Evolutionary conservation across 192 early-diverging fungal species (phyloP).

Genomic region (Podila epicladia): DNA sequence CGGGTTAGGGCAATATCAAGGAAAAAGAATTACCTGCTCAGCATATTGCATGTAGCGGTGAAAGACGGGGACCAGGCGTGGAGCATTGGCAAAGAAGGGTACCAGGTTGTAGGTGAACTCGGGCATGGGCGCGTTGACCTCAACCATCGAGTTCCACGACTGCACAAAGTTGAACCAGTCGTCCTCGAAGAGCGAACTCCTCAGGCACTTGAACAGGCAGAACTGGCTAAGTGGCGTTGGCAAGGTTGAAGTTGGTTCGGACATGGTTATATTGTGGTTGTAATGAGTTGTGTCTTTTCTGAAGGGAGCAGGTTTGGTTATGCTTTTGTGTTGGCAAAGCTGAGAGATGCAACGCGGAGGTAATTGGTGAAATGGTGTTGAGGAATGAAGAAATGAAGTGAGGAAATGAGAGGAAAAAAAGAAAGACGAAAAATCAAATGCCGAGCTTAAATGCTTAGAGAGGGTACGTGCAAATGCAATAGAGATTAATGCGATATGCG

Average conservation of each 20-base stretch:
- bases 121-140: constrained; percentile 43
- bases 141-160: constrained; percentile 45
- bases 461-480: background rate
- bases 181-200: constrained; percentile 48
- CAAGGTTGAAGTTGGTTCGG: background rate
- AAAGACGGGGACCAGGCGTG: constrained; percentile 44
- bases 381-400: background rate
- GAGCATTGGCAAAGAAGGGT: constrained; percentile 52
- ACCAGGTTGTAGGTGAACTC: constrained; percentile 42
- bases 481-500: background rate
- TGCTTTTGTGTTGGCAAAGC: background rate
- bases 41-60: constrained; percentile 47
- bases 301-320: background rate
- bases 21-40: constrained; percentile 24
- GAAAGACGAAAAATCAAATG: background rate
- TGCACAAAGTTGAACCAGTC: constrained; percentile 54
- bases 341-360: background rate
- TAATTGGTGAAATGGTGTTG: background rate
- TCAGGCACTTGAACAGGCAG: constrained; percentile 48
- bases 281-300: background rate
- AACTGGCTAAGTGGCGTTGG: constrained; percentile 48
- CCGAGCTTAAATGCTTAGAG: background rate
- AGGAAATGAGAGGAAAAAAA: background rate
- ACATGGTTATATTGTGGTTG: background rate
- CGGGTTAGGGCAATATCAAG: too few species aligned